A percentile compares a stretch with the other conserved stretches of the same genome.
phyloP scores from a whole-genome alignment of 75 land plant genomes.

The Cupressus sempervirens region DNA sequence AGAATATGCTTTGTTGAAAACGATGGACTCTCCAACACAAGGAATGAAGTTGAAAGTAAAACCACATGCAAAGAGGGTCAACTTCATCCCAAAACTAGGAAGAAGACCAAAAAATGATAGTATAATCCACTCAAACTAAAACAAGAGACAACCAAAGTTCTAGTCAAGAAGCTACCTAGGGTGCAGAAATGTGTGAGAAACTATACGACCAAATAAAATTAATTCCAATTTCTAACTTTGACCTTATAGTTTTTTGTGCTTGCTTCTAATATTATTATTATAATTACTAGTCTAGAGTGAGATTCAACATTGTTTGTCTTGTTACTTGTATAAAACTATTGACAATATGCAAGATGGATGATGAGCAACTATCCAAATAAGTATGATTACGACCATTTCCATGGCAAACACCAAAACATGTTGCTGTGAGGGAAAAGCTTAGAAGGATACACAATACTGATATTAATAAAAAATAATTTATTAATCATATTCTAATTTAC shows the following conservation, averaged over 20 bases:
- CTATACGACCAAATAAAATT: not conserved
- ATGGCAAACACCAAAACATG: not conserved
- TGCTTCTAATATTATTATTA: not conserved
- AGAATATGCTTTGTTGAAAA: not conserved
- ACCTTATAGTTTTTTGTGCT: not conserved
- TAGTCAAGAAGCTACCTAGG: not conserved
- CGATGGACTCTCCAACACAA: not conserved
- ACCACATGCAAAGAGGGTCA: not conserved
- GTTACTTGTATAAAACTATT: not conserved
- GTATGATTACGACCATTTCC: not conserved
- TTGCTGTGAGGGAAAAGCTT: not conserved
- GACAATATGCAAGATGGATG: not conserved
- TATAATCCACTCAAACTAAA: not conserved
- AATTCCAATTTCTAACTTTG: not conserved
- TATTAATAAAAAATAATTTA: not conserved
- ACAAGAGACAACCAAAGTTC: not conserved
- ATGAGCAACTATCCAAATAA: not conserved
- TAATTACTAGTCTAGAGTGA: not conserved
- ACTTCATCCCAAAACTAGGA: not conserved
- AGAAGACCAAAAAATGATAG: not conserved
- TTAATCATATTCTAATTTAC: not conserved
- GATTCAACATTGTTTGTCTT: not conserved
- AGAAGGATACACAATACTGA: not conserved
- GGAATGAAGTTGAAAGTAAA: not conserved
- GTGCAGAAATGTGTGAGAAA: not conserved